Evolutionary conservation across 2,329 filamentous ascomycete genomes (phyloP), one percentile per base, ranked within the genome.

Genomic region (Aureobasidium sp.): DNA sequence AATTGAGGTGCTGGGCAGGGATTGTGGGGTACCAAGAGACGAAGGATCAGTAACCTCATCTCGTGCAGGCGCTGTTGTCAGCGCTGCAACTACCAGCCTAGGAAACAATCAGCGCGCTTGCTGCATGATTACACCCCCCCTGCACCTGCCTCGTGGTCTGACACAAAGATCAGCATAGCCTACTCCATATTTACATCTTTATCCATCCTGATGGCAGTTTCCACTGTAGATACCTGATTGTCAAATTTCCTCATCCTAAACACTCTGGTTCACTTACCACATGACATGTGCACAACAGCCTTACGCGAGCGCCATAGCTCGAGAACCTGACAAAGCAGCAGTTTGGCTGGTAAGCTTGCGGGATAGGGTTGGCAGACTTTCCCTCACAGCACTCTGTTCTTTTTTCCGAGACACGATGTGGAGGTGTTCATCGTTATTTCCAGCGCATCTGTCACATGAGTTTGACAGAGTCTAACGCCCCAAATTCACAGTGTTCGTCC

Each of bases 11-110:
- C 31, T 33, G 11, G 31, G 31, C 12, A 9, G 9, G 31, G 15
- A 54, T 19, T 6, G 15, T 54, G 50, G 50, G 50, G 50, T 54
- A 53, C 50, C 37, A 54, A 54, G 50, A 54, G 37, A 54, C 50
- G 50, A 54, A 54, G 50, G 50, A 54, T 54, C 50, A 54, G 24
- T 42, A 54, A 31, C 24, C 50, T 54, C 50, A 42, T 39, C 49
- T 52, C 19, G 4, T 50, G 47, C 47, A 35, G 27, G 33, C 31
- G 31, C 19, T 39, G 50, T 24, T 54, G 47, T 22, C 19, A 44
- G 8, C 40, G 12, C 11, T 54, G 37, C 50, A 42, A 54, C 22
- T 19, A n/a, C 50, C 50, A 29, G 37, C 22, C 29, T 42, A 15
- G 37, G 50, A 29, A 54, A 31, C 19, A 40, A 54, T 54, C 17